phyloP scores from a whole-genome alignment of 352 stramenopile species.

The Phytophthora constricta region DNA sequence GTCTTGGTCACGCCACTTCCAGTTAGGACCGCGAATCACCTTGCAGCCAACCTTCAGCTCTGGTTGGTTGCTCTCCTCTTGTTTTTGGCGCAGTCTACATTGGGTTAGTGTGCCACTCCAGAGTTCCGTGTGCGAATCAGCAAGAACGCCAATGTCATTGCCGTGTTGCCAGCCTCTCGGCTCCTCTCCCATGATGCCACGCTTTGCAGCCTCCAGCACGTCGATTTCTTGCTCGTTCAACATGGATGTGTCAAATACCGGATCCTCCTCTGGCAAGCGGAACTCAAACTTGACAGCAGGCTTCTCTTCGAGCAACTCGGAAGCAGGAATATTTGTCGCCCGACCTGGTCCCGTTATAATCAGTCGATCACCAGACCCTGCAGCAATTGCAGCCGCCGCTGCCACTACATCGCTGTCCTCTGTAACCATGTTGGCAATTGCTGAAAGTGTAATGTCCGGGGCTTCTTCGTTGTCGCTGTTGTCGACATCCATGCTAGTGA shows the following conservation, averaged over 20 bases:
- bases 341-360: constrained; percentile 48
- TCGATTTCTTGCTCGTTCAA: constrained; percentile 58
- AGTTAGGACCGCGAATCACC: constrained; percentile 90
- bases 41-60: constrained; percentile 84
- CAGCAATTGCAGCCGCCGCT: constrained; percentile 54
- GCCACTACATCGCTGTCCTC: constrained; percentile 81
- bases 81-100: constrained; percentile 56
- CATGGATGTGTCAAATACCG: constrained; percentile 65
- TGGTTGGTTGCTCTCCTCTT: constrained; percentile 53
- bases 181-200: constrained; percentile 76
- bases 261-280: constrained; percentile 67
- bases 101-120: constrained; percentile 86
- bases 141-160: constrained; percentile 77
- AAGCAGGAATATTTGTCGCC: constrained; percentile 33
- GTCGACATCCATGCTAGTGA: constrained; percentile 84
- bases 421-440: constrained; percentile 88
- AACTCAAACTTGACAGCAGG: constrained; percentile 63
- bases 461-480: constrained; percentile 82
- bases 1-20: constrained; percentile 91
- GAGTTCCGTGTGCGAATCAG: constrained; percentile 66
- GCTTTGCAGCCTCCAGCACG: constrained; percentile 66
- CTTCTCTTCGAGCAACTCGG: constrained; percentile 41
- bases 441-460: constrained; percentile 77
- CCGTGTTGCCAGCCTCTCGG: constrained; percentile 67
- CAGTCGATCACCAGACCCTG: constrained; percentile 45